Evolutionary conservation across 208 protist species (phyloP).

Genomic region (Sergeia podlipaevii): DNA sequence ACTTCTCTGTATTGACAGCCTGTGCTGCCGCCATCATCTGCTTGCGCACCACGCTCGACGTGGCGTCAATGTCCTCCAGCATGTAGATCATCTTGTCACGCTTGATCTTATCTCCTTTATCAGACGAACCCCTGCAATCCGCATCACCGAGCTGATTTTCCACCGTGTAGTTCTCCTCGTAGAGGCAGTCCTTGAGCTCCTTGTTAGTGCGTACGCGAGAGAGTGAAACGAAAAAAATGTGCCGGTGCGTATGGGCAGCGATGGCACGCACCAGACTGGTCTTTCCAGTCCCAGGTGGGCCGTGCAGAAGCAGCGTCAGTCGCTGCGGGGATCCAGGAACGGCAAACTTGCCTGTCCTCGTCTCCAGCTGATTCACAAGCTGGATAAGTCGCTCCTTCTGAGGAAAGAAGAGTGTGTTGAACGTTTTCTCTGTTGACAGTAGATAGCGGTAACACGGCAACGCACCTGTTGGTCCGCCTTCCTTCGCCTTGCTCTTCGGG

Average conservation of each 20-base stretch:
- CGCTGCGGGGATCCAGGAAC: conserved; percentile 85
- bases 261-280: conserved; percentile 92
- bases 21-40: conserved; percentile 6
- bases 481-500: background rate
- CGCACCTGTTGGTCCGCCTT: conserved; percentile 3
- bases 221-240: conserved; percentile 85
- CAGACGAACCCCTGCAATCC: conserved; percentile 5
- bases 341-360: conserved; percentile 78
- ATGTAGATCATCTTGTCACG: conserved; percentile 78
- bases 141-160: conserved; percentile 16
- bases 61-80: conserved; percentile 85
- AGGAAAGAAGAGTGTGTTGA: conserved; percentile 89
- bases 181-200: conserved; percentile 84
- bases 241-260: conserved; percentile 67
- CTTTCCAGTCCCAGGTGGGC: conserved; percentile 94
- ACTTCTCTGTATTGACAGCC: background rate
- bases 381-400: conserved; percentile 70
- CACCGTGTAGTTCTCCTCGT: conserved; percentile 61
- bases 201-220: conserved; percentile 74
- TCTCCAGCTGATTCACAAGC: conserved; percentile 80
- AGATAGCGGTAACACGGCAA: conserved; percentile 66
- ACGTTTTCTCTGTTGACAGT: conserved; percentile 80
- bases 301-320: conserved; percentile 88
- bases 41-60: conserved; percentile 42
- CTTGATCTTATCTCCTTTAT: conserved; percentile 20